phyloP scores from a whole-genome alignment of 768 basidiomycete species.

The Boletus vermiculosoides region DNA sequence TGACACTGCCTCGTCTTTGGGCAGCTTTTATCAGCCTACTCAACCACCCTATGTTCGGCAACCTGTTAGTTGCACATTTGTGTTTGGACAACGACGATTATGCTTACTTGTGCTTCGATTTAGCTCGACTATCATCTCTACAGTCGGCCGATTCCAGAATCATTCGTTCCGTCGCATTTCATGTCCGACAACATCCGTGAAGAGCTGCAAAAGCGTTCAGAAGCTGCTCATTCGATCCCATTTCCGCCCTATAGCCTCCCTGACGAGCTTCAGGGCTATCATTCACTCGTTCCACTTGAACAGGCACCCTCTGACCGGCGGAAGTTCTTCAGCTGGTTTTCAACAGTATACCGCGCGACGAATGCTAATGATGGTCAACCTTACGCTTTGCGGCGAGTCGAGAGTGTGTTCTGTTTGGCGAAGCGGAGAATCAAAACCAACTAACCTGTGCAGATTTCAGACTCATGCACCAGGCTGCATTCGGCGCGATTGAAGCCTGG shows the following conservation, averaged over 20 bases:
- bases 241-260: conserved; percentile 61
- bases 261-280: conserved; percentile 87
- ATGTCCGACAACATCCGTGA: conserved; percentile 76
- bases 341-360: conserved; percentile 80
- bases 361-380: conserved; percentile 72
- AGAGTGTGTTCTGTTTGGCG: conserved; percentile 52
- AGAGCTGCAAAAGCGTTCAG: conserved; percentile 52
- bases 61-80: conserved; percentile 48
- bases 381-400: conserved; percentile 80
- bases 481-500: conserved; percentile 84
- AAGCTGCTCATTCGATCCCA: conserved; percentile 38
- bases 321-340: conserved; percentile 78
- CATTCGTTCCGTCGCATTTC: conserved; percentile 68
- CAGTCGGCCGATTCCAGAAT: conserved; percentile 61
- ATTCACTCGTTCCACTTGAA: conserved; percentile 82
- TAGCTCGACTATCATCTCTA: conserved; percentile 95
- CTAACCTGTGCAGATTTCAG: conserved; percentile 64
- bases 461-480: conserved; percentile 76
- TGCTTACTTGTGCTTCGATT: background rate
- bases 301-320: conserved; percentile 54
- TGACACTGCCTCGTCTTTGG: conserved; percentile 21
- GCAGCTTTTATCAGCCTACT: conserved; percentile 40
- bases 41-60: conserved; percentile 58
- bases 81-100: conserved; percentile 1
- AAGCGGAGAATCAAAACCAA: background rate